Conservation (phyloP, 2,329 filamentous ascomycete species). For the Trichoderma hamatum region DNA sequence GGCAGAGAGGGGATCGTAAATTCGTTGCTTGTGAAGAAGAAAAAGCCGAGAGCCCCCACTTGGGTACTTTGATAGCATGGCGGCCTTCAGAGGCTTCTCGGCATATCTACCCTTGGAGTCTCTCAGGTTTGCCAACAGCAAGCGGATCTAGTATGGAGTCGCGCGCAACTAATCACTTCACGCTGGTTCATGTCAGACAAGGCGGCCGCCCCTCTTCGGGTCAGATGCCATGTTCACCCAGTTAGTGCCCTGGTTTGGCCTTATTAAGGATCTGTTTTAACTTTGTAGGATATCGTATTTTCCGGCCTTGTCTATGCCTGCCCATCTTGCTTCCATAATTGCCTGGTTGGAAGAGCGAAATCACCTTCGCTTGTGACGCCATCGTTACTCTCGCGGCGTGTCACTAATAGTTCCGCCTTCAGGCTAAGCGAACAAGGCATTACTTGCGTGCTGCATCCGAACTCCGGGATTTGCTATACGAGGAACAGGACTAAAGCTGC, state of each 20-base stretch:
- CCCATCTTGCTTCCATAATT: not conserved
- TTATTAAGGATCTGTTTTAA: not conserved
- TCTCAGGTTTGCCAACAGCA: not conserved
- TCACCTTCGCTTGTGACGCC: conserved; percentile 1
- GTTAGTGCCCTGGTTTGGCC: not conserved
- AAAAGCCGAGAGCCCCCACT: conserved; percentile 13
- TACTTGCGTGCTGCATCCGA: not conserved
- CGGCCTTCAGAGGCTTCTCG: not conserved
- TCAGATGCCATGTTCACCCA: not conserved
- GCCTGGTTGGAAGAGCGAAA: not conserved
- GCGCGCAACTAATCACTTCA: not conserved
- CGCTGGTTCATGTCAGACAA: conserved; percentile 22
- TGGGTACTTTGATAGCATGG: not conserved
- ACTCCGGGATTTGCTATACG: not conserved
- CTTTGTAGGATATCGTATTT: conserved; percentile 8
- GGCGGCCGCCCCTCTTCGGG: conserved; percentile 9
- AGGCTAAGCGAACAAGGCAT: conserved; percentile 1
- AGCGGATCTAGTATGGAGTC: not conserved
- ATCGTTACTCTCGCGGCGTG: not conserved
- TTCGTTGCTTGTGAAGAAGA: not conserved
- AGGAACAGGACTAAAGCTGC: conserved; percentile 17
- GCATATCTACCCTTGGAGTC: not conserved
- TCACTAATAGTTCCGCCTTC: not conserved
- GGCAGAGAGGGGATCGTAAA: conserved; percentile 1
- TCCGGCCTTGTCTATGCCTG: not conserved